phyloP scores from a whole-genome alignment of 2,329 filamentous ascomycete genomes.

The Cephalotrichum gorgonifer region DNA sequence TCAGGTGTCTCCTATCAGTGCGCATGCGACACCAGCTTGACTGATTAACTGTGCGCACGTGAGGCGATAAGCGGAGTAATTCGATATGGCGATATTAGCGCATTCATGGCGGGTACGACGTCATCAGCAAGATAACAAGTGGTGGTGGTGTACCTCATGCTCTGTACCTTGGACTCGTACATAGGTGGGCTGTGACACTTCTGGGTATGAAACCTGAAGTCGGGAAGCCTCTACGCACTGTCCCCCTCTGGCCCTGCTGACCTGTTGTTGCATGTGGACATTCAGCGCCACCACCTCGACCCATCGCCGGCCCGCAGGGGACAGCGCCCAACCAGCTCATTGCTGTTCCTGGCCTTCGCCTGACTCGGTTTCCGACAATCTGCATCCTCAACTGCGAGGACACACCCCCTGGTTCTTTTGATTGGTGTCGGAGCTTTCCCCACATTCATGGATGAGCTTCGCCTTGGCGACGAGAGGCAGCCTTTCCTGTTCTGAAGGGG shows the following conservation, averaged over 20 bases:
- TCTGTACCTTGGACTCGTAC: not conserved
- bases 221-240: no score
- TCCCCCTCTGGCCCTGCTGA: not conserved
- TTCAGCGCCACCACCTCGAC: not conserved
- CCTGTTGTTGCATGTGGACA: not conserved
- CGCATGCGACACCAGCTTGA: no score
- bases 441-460: not conserved
- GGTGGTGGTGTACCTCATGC: not conserved
- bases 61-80: slow-evolving; percentile 2
- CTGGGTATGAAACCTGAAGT: no score
- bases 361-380: not conserved
- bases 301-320: no score
- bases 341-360: not conserved
- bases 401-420: no score
- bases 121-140: not conserved
- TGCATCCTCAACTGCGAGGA: not conserved
- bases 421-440: not conserved
- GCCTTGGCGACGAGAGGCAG: not conserved
- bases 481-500: no score
- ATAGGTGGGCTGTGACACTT: not conserved
- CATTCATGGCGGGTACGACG: not conserved
- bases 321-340: not conserved
- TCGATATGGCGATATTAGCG: not conserved
- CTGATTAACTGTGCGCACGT: slow-evolving; percentile 1
- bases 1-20: no score